These are phyloP conservation scores for Torulaspora microellipsoides DNA, from an alignment of 805 yeast species.

Conservation along the genomic window DNA sequence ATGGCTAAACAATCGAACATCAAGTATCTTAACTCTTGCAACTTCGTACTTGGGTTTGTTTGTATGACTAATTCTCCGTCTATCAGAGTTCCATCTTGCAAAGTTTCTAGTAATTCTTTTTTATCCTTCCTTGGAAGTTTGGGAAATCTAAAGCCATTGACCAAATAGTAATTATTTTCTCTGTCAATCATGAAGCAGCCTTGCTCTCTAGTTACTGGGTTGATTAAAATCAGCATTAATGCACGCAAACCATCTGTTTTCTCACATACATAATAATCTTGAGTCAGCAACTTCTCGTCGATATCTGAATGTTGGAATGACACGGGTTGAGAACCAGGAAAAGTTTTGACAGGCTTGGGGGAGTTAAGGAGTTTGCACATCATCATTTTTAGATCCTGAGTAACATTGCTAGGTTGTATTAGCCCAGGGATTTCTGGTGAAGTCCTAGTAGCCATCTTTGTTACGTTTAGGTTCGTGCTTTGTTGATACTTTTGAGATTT, in stretches of 20 bases:
- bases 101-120: conserved; percentile 38
- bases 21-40: conserved; percentile 68
- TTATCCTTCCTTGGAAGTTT: conserved; percentile 33
- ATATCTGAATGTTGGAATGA: conserved; percentile 79
- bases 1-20: conserved; percentile 89
- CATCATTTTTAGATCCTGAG: conserved; percentile 60
- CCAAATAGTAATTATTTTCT: conserved; percentile 77
- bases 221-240: conserved; percentile 57
- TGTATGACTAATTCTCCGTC: conserved; percentile 93
- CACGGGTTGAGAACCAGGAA: conserved; percentile 95
- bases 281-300: conserved; percentile 49
- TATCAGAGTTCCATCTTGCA: conserved; percentile 81
- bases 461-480: no score
- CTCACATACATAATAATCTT: conserved; percentile 93
- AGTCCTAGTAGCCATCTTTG: conserved; percentile 9
- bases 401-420: conserved; percentile 65
- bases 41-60: conserved; percentile 46
- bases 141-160: conserved; percentile 86
- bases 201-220: conserved; percentile 73
- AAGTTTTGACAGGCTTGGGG: conserved; percentile 44
- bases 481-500: no score
- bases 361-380: conserved; percentile 60
- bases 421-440: conserved; percentile 86
- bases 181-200: conserved; percentile 86
- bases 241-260: conserved; percentile 92